These are phyloP conservation scores for Hypoxylon sp. DNA, from an alignment of 2,329 filamentous ascomycete species.

Conservation along the genomic window DNA sequence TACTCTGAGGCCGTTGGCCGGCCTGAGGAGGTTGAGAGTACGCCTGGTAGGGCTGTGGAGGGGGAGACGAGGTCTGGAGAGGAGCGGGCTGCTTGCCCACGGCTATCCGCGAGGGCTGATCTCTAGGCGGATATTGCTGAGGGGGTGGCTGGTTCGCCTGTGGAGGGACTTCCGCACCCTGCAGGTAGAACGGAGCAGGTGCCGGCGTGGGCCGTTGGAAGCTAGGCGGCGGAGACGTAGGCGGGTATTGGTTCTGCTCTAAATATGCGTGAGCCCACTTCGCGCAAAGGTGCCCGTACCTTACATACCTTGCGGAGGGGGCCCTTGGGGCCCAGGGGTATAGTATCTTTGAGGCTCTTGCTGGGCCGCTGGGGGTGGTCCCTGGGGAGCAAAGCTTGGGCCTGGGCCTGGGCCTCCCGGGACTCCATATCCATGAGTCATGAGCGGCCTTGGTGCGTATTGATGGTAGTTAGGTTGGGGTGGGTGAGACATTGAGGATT, in stretches of 20 bases:
- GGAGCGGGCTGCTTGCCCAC: slow-evolving; percentile 65
- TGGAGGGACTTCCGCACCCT: slow-evolving; percentile 69
- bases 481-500: slow-evolving; percentile 97
- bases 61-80: slow-evolving; percentile 67
- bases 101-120: slow-evolving; percentile 65
- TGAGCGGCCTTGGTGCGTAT: slow-evolving; percentile 68
- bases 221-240: slow-evolving; percentile 65
- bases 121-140: slow-evolving; percentile 65
- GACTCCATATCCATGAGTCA: slow-evolving; percentile 63
- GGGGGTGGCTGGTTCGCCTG: slow-evolving; percentile 50
- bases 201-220: slow-evolving; percentile 68
- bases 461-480: slow-evolving; percentile 83
- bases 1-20: slow-evolving; percentile 74
- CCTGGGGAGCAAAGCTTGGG: slow-evolving; percentile 59
- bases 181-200: slow-evolving; percentile 76
- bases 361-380: slow-evolving; percentile 58
- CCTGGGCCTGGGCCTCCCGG: slow-evolving; percentile 52
- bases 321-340: slow-evolving; percentile 68
- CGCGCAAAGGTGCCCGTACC: slow-evolving; percentile 31
- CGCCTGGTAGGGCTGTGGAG: slow-evolving; percentile 65
- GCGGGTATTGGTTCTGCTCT: slow-evolving; percentile 62
- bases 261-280: slow-evolving; percentile 52
- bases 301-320: slow-evolving; percentile 57
- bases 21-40: slow-evolving; percentile 63
- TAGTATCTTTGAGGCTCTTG: slow-evolving; percentile 79